Evolutionary conservation across 202 grass and related monocot species (phyloP).

Genomic region (Saccharum hybrid): DNA sequence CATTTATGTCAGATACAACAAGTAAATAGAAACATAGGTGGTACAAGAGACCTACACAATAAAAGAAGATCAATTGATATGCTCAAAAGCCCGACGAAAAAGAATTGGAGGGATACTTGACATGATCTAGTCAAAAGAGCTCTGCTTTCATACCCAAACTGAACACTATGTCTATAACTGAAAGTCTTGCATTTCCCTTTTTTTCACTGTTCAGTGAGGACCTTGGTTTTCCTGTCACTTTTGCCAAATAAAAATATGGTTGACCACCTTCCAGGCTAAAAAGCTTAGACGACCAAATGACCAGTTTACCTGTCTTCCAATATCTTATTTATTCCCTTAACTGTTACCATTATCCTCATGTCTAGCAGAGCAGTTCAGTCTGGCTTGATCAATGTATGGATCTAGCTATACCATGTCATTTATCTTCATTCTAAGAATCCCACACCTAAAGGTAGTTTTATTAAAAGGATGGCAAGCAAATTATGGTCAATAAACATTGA

Average conservation of each 20-base stretch:
- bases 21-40: background rate
- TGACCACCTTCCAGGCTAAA: background rate
- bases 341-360: background rate
- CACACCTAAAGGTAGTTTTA: too few relatives aligned
- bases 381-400: background rate
- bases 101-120: background rate
- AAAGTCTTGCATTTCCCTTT: background rate
- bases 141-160: background rate
- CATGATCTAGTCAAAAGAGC: background rate
- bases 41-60: constrained; percentile 31
- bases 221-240: background rate
- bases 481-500: too few relatives aligned
- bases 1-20: background rate
- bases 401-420: background rate
- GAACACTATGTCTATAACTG: background rate
- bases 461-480: too few relatives aligned
- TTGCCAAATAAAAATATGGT: background rate
- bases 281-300: background rate
- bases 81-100: background rate
- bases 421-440: background rate
- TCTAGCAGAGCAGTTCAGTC: background rate
- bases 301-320: background rate
- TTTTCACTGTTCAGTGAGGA: background rate
- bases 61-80: constrained; percentile 14
- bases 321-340: background rate